A percentile compares a stretch with the other conserved stretches of the same genome.
Conservation (phyloP, 2,329 filamentous ascomycete genomes). For the Thelonectria discophora region DNA sequence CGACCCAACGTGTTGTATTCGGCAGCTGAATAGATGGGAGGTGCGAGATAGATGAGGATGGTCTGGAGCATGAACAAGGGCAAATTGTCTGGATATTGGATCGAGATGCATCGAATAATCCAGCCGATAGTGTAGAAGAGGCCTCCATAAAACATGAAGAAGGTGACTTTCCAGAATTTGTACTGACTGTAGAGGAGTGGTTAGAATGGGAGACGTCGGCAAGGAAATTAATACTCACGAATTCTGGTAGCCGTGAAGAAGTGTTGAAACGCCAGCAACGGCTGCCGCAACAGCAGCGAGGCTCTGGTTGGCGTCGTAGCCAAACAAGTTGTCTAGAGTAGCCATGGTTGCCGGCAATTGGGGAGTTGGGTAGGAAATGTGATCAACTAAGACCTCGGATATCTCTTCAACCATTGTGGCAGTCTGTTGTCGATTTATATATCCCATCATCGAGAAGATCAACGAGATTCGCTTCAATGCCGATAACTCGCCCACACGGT, state of each 20-base stretch:
- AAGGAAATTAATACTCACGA: conserved; percentile 14
- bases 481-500: too few species aligned
- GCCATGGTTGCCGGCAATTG: conserved; percentile 12
- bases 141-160: conserved; percentile 41
- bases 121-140: conserved; percentile 37
- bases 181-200: conserved; percentile 22
- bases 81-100: conserved; percentile 33
- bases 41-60: conserved; percentile 39
- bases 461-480: too few species aligned
- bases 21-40: conserved; percentile 38
- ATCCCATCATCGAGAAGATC: too few species aligned
- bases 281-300: conserved; percentile 33
- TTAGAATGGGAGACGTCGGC: too few species aligned
- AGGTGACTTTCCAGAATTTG: conserved; percentile 40
- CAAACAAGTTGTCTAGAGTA: conserved; percentile 36
- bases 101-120: conserved; percentile 33
- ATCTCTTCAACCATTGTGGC: too few species aligned
- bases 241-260: conserved; percentile 34
- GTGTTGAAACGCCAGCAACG: conserved; percentile 30
- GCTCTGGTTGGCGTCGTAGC: conserved; percentile 39
- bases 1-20: conserved; percentile 42
- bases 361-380: not conserved
- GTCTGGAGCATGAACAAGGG: conserved; percentile 38
- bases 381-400: too few species aligned
- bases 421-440: too few species aligned